phyloP scores from a whole-genome alignment of 805 yeast species.

The Sungouiozyma intestinalis region DNA sequence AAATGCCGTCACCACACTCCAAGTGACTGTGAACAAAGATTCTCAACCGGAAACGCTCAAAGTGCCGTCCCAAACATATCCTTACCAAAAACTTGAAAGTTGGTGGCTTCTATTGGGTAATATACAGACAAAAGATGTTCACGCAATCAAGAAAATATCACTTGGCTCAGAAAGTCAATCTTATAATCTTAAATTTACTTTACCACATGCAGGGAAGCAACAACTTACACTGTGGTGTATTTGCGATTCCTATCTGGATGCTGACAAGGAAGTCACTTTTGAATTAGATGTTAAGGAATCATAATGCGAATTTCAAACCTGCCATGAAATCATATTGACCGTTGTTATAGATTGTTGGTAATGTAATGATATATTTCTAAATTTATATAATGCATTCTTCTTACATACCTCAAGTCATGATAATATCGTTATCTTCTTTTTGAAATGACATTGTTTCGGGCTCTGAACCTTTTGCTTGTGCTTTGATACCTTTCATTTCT shows the following conservation, averaged over 20 bases:
- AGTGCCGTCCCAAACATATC: conserved; percentile 52
- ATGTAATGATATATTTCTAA: too few relatives aligned
- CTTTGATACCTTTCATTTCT: conserved; percentile 6
- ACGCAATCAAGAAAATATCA: conserved; percentile 59
- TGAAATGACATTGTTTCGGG: conserved; percentile 1
- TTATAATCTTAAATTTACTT: conserved; percentile 42
- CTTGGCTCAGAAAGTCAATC: conserved; percentile 43
- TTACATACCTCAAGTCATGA: background rate
- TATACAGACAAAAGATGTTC: conserved; percentile 43
- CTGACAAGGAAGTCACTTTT: conserved; percentile 69
- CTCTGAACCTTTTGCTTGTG: conserved; percentile 4
- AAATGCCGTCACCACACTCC: conserved; percentile 39
- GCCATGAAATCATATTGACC: background rate
- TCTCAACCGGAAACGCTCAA: conserved; percentile 63
- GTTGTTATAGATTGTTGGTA: too few relatives aligned
- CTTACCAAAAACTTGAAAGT: conserved; percentile 41
- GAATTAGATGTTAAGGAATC: conserved; percentile 33
- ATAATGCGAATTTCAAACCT: background rate
- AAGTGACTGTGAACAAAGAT: conserved; percentile 50
- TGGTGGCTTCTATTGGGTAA: conserved; percentile 92
- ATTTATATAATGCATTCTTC: background rate
- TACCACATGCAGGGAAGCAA: conserved; percentile 54
- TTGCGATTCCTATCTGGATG: conserved; percentile 88
- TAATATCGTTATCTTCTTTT: background rate
- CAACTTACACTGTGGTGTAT: conserved; percentile 68